Percentiles rank a stretch among this genome's conserved stretches.
Conservation (phyloP, 2,329 filamentous ascomycete genomes). For the Aspergillus jensenii region DNA sequence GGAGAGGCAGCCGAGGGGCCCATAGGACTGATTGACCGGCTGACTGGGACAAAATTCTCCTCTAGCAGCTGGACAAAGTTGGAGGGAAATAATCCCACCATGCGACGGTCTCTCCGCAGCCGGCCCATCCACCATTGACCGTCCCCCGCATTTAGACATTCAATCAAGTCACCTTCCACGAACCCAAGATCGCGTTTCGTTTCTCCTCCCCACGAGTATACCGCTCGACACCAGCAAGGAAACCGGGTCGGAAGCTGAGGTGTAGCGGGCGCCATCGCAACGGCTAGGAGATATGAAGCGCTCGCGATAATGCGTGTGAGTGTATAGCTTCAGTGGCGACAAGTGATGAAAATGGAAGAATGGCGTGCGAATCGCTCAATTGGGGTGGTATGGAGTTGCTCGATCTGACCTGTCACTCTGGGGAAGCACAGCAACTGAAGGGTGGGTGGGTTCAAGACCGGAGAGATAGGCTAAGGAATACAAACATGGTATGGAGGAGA, state of each 20-base stretch:
- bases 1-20: slow-evolving; percentile 51
- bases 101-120: slow-evolving; percentile 82
- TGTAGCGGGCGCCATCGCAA: slow-evolving; percentile 46
- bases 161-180: slow-evolving; percentile 95
- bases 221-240: slow-evolving; percentile 86
- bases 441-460: slow-evolving; percentile 8
- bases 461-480: slow-evolving; percentile 8
- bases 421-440: slow-evolving; percentile 2
- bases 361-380: neutral
- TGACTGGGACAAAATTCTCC: slow-evolving; percentile 74
- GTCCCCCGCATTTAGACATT: slow-evolving; percentile 96
- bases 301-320: neutral
- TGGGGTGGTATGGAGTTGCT: neutral
- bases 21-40: slow-evolving; percentile 53
- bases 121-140: slow-evolving; percentile 98
- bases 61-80: slow-evolving; percentile 94
- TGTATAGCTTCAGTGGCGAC: neutral
- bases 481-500: slow-evolving; percentile 13
- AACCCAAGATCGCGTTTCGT: slow-evolving; percentile 94
- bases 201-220: slow-evolving; percentile 95
- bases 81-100: slow-evolving; percentile 90
- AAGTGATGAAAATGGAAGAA: neutral
- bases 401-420: neutral
- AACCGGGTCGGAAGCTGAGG: slow-evolving; percentile 70
- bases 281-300: slow-evolving; percentile 1